Evolutionary conservation across 1,139 yeast genomes (phyloP), one percentile per base, ranked within the genome.

Genomic region (Pneumocystis jirovecii): DNA sequence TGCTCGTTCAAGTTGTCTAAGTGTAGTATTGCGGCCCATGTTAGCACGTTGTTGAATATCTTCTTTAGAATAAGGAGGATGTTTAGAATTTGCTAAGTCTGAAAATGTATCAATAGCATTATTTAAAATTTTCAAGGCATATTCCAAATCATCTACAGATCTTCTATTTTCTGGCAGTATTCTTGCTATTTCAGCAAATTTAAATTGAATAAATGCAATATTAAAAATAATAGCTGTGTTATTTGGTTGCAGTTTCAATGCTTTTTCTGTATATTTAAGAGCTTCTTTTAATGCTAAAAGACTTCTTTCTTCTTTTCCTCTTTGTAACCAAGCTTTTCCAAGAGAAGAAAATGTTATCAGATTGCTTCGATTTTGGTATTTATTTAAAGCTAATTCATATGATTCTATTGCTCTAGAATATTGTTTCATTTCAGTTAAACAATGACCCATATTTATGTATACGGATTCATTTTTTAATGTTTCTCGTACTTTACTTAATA

Each of bases 271-370:
- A 70, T 82, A 84, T 56, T 82, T 84, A 65, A 89, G 78, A 0
- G 96, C 83, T 66, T 81, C 83, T 64, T 81, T 78, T 66, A 86
- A 82, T 67, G 81, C 84, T 7, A 78, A 81, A 64, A 86, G 74
- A 65, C 82, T 86, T 74, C 83, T 83, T 70, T 90, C 96, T 44
- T 80, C 78, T 66, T 81, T 75, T 8, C 93, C 98, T 73, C 97
- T 83, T 34, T 86, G 82, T 70, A 85, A 85, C 97, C 97, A 93
- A 1, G 95, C 93, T 69, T 95, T 83, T 56, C 96, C 97, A 68
- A 93, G 80, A 21, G 89, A 83, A 69, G 86, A 76, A 50, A 89
- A 79, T 72, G 83, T 85, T 0, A 89, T 75, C 71, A 85, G 89
- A 21, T 81, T 79, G 31, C 85, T 85, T 71, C 82, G 81, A 70